Evolutionary conservation across 805 yeast genomes (phyloP), one percentile per base, ranked within the genome.

Genomic region (Candida arabinofermentans): DNA sequence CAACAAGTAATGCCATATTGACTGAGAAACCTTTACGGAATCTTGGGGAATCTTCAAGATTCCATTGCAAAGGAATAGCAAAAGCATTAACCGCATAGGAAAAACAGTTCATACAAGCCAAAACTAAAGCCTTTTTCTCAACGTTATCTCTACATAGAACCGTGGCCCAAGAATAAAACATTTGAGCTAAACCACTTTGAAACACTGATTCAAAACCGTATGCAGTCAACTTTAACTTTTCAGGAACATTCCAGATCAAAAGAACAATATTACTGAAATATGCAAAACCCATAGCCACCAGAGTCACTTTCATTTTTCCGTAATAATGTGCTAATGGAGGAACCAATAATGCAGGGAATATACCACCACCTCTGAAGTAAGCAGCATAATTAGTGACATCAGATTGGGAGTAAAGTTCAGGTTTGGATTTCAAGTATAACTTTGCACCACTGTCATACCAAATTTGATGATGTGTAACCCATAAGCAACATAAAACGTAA

Each of bases 171-270:
- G 48, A 27, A 33, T 35, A 53, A 23, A 36, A 49, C 9, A 41
- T 22, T 31, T 53, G 57, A 9, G 57, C 48, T 19, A 53, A 24
- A 12, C 57, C 57, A 40, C 34, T 37, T 19, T 33, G 29, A 30
- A 40, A 47, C 5, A 45, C 21, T 4, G 10, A 10, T 33, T 33
- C 36, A 33, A 8, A 17, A 5, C 14, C 14, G 19, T 32, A 52
- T 7, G 50, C 50, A 44, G 40, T 42, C 50, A 46, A 76, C 43
- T 75, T 77, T 27, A 70, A 65, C 1, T 73, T 74, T 10, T 49
- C 55, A 1, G 77, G 74, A 23, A 76, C 67, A 34, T 71, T 49
- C 81, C 81, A 78, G 10, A 48, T 58, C 0, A 77, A 66, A 36
- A 75, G 58, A 4, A 52, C 16, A 27, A 37, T 26, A 16, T 16